Conservation (phyloP, 306 rosid genomes). For the Trifolium dubium region DNA sequence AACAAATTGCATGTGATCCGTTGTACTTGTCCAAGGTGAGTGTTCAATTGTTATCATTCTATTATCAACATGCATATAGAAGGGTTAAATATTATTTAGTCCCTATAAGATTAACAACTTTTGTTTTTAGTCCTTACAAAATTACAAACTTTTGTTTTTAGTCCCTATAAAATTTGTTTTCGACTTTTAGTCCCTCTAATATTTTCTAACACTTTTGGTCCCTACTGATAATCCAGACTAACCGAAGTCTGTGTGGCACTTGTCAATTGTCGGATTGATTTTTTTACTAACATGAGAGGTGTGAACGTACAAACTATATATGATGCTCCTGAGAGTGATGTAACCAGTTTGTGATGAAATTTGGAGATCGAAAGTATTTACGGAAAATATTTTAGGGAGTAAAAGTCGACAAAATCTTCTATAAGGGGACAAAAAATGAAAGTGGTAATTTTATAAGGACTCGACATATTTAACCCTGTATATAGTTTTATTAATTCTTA, state of each 20-base stretch:
- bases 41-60: not conserved
- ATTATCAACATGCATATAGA: conserved; percentile 23
- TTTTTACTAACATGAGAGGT: not conserved
- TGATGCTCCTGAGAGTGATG: not conserved
- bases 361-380: not conserved
- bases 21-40: conserved; percentile 71
- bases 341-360: not conserved
- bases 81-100: not conserved
- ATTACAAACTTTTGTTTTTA: not conserved
- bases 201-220: not conserved
- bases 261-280: not conserved
- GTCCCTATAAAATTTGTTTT: not conserved
- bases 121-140: not conserved
- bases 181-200: not conserved
- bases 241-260: not conserved
- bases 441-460: not conserved
- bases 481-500: conserved; percentile 12
- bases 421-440: not conserved
- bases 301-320: too few species aligned
- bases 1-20: conserved; percentile 72
- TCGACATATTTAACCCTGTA: not conserved
- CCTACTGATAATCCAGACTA: not conserved
- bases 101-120: not conserved
- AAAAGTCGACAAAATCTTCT: too few species aligned
- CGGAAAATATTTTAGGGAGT: not conserved